phyloP scores from a whole-genome alignment of 441 rosid species.

The Corymbia calophylla region DNA sequence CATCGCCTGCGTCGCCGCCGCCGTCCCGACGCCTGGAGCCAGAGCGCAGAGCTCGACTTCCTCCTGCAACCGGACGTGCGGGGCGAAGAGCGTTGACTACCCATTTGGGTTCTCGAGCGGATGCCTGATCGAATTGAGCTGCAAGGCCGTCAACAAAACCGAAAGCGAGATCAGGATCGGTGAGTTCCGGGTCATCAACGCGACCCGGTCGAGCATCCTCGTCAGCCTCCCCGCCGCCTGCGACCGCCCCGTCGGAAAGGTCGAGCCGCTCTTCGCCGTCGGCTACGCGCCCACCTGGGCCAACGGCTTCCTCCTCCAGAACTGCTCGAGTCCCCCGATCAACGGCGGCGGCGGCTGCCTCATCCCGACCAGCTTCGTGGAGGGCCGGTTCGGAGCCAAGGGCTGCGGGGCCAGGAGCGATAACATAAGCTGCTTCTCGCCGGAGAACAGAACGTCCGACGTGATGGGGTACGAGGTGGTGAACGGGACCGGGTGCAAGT shows the following conservation, averaged over 20 bases:
- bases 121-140: background rate
- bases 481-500: background rate
- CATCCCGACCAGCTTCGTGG: background rate
- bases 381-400: background rate
- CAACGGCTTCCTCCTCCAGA: constrained; percentile 6
- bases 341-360: background rate
- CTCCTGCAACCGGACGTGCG: constrained; percentile 23
- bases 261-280: background rate
- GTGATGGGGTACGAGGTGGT: background rate
- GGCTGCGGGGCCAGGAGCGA: background rate
- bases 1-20: background rate
- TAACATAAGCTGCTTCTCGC: constrained; percentile 1
- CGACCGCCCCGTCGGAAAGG: background rate
- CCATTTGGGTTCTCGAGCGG: constrained; percentile 61
- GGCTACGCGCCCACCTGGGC: constrained; percentile 1
- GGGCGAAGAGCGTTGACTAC: constrained; percentile 16
- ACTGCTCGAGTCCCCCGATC: background rate
- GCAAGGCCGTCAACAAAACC: background rate
- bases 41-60: constrained; percentile 3
- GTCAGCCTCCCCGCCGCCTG: constrained; percentile 5
- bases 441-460: background rate
- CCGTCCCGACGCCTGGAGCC: background rate
- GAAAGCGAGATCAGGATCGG: background rate
- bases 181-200: background rate
- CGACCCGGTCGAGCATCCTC: constrained; percentile 1